These are phyloP conservation scores for Sclerotinia borealis DNA, from an alignment of 2,329 filamentous ascomycete species.

Conservation along the genomic window DNA sequence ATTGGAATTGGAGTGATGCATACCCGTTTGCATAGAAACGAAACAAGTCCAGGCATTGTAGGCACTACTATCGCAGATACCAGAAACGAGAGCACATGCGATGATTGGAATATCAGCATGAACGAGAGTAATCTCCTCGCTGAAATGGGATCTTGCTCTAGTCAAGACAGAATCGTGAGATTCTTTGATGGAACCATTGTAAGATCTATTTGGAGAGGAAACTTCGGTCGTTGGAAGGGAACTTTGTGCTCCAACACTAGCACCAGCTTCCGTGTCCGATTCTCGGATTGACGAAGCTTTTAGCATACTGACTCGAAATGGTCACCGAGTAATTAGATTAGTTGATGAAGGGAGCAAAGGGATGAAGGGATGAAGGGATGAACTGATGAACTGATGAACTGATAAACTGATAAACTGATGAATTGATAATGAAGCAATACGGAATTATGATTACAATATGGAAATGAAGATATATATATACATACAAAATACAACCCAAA, in stretches of 20 bases:
- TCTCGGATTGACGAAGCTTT: neutral
- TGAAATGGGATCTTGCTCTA: conserved; percentile 18
- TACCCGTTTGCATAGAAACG: conserved; percentile 48
- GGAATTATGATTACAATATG: neutral
- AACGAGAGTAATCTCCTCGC: conserved; percentile 28
- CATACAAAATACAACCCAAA: too few relatives aligned
- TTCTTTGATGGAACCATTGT: conserved; percentile 14
- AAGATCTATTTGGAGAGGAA: conserved; percentile 12
- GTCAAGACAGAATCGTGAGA: neutral
- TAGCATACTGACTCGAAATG: neutral
- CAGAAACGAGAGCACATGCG: conserved; percentile 40
- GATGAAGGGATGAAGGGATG: too few relatives aligned
- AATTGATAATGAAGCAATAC: neutral
- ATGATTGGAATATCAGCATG: conserved; percentile 35
- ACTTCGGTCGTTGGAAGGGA: conserved; percentile 4
- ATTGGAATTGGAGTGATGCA: conserved; percentile 1
- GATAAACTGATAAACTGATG: neutral
- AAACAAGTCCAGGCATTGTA: conserved; percentile 46
- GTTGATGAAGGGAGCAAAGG: too few relatives aligned
- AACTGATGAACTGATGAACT: neutral
- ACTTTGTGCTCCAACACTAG: neutral
- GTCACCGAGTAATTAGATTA: neutral
- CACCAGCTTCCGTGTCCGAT: neutral
- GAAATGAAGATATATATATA: neutral
- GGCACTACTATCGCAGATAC: conserved; percentile 41